Conservation (phyloP, 192 early-diverging fungal species). For the Dispira parvispora region DNA sequence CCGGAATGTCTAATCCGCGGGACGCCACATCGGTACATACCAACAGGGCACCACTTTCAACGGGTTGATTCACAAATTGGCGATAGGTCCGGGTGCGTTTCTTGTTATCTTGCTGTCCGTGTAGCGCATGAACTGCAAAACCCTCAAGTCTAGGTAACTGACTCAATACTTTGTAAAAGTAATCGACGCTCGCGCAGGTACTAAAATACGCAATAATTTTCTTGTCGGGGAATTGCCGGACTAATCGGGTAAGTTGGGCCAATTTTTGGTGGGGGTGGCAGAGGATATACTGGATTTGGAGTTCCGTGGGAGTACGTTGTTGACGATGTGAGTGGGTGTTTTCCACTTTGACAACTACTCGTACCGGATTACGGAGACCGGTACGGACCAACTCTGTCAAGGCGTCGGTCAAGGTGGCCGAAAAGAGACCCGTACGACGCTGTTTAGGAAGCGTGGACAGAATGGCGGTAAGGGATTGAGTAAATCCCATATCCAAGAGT, state of each 20-base stretch:
- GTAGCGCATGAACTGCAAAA: constrained; percentile 33
- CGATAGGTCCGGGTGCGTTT: constrained; percentile 65
- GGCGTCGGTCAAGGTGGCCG: constrained; percentile 91
- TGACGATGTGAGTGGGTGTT: constrained; percentile 29
- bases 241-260: constrained; percentile 46
- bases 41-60: constrained; percentile 52
- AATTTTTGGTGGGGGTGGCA: constrained; percentile 71
- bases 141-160: constrained; percentile 14
- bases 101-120: constrained; percentile 88
- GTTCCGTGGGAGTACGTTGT: constrained; percentile 43
- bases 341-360: constrained; percentile 79
- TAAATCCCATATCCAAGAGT: constrained; percentile 88
- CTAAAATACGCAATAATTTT: constrained; percentile 91
- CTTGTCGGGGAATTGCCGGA: constrained; percentile 36
- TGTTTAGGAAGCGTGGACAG: constrained; percentile 75
- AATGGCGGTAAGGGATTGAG: constrained; percentile 59
- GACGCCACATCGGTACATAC: constrained; percentile 93
- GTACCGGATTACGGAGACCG: constrained; percentile 83
- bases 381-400: constrained; percentile 64
- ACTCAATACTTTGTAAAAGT: constrained; percentile 55
- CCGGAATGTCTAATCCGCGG: constrained; percentile 87
- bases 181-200: constrained; percentile 94
- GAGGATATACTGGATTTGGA: constrained; percentile 56
- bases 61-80: constrained; percentile 44
- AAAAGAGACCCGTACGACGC: constrained; percentile 88